Conservation (phyloP, 495 filamentous ascomycete genomes). For the Mycothermus thermophilus region DNA sequence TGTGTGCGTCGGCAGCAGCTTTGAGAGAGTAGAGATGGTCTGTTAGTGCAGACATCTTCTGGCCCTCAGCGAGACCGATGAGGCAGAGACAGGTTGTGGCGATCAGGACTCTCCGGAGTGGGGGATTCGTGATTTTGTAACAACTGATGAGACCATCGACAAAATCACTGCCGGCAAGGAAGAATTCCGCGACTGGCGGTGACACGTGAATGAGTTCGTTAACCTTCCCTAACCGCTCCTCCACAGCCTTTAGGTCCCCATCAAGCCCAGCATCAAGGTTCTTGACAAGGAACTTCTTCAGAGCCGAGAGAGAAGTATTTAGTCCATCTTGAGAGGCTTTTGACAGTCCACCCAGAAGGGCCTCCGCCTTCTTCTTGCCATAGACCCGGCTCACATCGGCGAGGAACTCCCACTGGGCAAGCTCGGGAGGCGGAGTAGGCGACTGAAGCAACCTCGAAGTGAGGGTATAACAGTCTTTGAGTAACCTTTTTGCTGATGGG, state of each 20-base stretch:
- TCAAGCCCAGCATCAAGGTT: constrained; percentile 38
- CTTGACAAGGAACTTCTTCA: constrained; percentile 33
- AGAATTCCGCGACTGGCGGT: constrained; percentile 40
- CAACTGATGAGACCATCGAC: constrained; percentile 56
- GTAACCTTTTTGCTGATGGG: constrained; percentile 37
- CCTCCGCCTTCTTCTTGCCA: constrained; percentile 31
- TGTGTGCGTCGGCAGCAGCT: constrained; percentile 44
- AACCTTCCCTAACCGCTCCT: constrained; percentile 29
- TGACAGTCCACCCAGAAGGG: constrained; percentile 19
- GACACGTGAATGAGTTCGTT: constrained; percentile 42
- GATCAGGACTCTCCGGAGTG: constrained; percentile 47
- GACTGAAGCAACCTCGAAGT: constrained; percentile 33
- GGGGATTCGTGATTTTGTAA: constrained; percentile 46
- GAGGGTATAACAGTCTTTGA: constrained; percentile 49
- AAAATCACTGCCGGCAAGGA: constrained; percentile 75
- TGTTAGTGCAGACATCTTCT: constrained; percentile 55
- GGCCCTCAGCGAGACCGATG: constrained; percentile 48
- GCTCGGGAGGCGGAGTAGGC: constrained; percentile 25
- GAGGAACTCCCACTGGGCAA: constrained; percentile 46
- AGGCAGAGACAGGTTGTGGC: constrained; percentile 60
- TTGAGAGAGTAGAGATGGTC: constrained; percentile 78
- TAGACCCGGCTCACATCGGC: constrained; percentile 43
- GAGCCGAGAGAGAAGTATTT: constrained; percentile 20
- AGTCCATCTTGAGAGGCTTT: constrained; percentile 19
- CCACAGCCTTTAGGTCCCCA: constrained; percentile 31